Percentiles rank a stretch among this genome's conserved stretches.
These are phyloP conservation scores for Mollisiaceae sp. DNA, from an alignment of 2,329 filamentous ascomycete genomes.

Conservation along the genomic window DNA sequence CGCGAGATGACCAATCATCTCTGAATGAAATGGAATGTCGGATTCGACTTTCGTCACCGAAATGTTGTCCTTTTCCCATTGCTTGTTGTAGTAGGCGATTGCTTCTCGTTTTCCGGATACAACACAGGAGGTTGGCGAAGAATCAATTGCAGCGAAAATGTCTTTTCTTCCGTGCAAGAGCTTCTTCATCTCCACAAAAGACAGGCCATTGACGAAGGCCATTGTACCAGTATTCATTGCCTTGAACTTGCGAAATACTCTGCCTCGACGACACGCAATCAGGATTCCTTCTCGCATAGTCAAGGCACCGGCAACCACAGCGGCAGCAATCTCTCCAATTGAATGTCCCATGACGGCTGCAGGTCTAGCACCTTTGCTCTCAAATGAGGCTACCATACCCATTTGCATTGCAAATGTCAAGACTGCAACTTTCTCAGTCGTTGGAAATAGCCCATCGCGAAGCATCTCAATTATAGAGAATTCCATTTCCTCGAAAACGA, in stretches of 20 bases:
- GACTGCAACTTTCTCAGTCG: slow-evolving; percentile 29
- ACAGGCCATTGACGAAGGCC: slow-evolving; percentile 5
- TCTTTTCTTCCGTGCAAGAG: slow-evolving; percentile 22
- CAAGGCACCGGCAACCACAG: slow-evolving; percentile 47
- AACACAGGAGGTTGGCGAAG: slow-evolving; percentile 46
- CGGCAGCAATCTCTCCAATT: slow-evolving; percentile 53
- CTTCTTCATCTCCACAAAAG: not conserved
- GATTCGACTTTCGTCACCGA: not conserved
- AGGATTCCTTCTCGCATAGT: slow-evolving; percentile 43
- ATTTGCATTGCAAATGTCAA: slow-evolving; percentile 51
- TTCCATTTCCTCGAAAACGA: slow-evolving; percentile 24
- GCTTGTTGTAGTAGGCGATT: not conserved
- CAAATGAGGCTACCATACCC: slow-evolving; percentile 48
- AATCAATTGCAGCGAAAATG: slow-evolving; percentile 44
- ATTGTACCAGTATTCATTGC: slow-evolving; percentile 9
- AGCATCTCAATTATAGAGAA: slow-evolving; percentile 34
- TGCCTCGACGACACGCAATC: slow-evolving; percentile 44
- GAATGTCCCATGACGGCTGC: slow-evolving; percentile 50
- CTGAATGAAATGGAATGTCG: not conserved
- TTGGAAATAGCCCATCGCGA: slow-evolving; percentile 32
- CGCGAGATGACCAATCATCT: not conserved
- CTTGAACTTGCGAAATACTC: slow-evolving; percentile 21
- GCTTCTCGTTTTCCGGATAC: slow-evolving; percentile 19
- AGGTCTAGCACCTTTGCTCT: slow-evolving; percentile 47
- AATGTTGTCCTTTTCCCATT: not conserved